A percentile compares a stretch with the other conserved stretches of the same genome.
phyloP scores from a whole-genome alignment of 345 rosid species.

The Hypericum perforatum region DNA sequence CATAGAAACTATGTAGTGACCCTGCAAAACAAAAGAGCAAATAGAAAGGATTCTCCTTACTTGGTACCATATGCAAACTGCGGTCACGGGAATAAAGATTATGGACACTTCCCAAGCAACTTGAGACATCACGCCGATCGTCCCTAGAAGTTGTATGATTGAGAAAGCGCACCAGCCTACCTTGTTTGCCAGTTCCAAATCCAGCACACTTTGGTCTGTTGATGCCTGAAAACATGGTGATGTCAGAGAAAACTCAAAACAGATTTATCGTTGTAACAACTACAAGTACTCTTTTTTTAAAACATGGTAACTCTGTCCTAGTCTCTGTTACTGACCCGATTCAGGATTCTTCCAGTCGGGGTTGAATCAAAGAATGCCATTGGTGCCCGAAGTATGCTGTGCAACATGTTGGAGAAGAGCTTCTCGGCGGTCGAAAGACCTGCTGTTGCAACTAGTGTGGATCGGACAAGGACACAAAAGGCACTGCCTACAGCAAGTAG shows the following conservation, averaged over 20 bases:
- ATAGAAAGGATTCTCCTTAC: conserved; percentile 28
- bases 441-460: conserved; percentile 47
- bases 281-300: too few relatives aligned
- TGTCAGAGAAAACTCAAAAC: not conserved
- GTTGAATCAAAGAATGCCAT: conserved; percentile 95
- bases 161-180: conserved; percentile 95
- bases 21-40: too few relatives aligned
- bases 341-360: conserved; percentile 88
- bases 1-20: too few relatives aligned
- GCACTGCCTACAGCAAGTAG: conserved; percentile 66
- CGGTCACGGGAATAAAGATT: conserved; percentile 95
- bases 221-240: conserved; percentile 49
- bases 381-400: conserved; percentile 62
- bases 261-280: not conserved
- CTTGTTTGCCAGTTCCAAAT: conserved; percentile 67
- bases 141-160: conserved; percentile 66
- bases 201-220: conserved; percentile 82
- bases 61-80: conserved; percentile 87
- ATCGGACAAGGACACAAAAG: conserved; percentile 60
- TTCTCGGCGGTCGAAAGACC: conserved; percentile 74
- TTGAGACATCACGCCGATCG: conserved; percentile 83
- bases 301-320: too few relatives aligned
- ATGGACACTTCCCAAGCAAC: conserved; percentile 95
- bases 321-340: conserved; percentile 45
- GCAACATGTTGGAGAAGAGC: conserved; percentile 70